These are phyloP conservation scores for Cutaneotrichosporon sp. DNA, from an alignment of 1,284 basidiomycete species.

Conservation along the genomic window DNA sequence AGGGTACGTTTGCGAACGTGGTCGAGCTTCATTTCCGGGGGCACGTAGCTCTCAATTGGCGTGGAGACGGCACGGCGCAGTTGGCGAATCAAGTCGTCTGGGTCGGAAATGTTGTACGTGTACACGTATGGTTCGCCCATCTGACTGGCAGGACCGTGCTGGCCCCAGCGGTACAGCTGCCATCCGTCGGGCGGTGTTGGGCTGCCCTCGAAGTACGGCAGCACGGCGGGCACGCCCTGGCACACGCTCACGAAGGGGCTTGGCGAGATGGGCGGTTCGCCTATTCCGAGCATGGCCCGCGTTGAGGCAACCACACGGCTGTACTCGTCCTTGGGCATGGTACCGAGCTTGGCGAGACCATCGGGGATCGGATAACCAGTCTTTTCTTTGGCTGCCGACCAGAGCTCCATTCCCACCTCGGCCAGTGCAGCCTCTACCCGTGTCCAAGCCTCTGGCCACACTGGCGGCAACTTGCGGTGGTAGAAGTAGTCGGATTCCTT, in stretches of 20 bases:
- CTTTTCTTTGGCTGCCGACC: constrained; percentile 29
- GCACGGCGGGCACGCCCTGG: constrained; percentile 42
- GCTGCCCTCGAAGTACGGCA: constrained; percentile 28
- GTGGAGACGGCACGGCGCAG: constrained; percentile 26
- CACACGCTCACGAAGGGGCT: constrained; percentile 29
- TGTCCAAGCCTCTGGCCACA: too few species aligned
- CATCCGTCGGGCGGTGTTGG: not conserved
- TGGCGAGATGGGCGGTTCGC: constrained; percentile 36
- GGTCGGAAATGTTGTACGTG: constrained; percentile 28
- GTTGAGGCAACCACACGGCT: constrained; percentile 28
- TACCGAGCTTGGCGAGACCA: constrained; percentile 25
- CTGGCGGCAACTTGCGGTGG: constrained; percentile 9
- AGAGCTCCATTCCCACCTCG: constrained; percentile 21
- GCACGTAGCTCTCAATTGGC: constrained; percentile 27
- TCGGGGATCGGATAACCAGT: constrained; percentile 30
- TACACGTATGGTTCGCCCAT: constrained; percentile 44
- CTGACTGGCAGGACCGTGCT: constrained; percentile 38
- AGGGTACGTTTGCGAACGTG: constrained; percentile 17
- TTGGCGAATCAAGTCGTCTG: constrained; percentile 22
- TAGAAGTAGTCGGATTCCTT: constrained; percentile 19
- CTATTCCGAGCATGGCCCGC: constrained; percentile 41
- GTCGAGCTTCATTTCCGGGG: constrained; percentile 25
- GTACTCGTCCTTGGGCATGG: constrained; percentile 27
- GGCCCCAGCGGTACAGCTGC: constrained; percentile 9
- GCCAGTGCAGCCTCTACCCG: not conserved